Percentiles rank a stretch among this genome's conserved stretches.
Evolutionary conservation across 2,329 filamentous ascomycete species (phyloP).

Genomic region (Xylariaceae sp.): DNA sequence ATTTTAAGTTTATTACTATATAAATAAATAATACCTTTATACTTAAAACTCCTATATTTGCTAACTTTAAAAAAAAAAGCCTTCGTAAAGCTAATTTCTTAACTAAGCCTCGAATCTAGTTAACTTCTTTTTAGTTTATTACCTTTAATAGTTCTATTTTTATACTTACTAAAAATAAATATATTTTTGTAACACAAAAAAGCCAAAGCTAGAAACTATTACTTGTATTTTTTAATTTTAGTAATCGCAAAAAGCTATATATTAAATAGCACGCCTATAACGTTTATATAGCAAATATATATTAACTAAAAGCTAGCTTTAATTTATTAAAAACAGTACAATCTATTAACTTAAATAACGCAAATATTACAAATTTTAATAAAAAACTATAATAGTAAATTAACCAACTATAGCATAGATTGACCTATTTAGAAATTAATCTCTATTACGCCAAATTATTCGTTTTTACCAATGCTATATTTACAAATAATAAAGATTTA

Average conservation of each 20-base stretch:
- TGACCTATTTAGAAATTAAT: background rate
- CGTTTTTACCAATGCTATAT: background rate
- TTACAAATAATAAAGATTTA: slow-evolving; percentile 1
- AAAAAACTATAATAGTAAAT: background rate
- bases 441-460: background rate
- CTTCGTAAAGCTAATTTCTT: background rate
- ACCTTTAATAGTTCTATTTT: background rate
- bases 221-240: background rate
- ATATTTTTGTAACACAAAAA: background rate
- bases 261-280: background rate
- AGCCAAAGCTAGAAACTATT: background rate
- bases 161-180: background rate
- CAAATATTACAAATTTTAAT: background rate
- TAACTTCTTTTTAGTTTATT: background rate
- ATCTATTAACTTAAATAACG: background rate
- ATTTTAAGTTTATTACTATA: background rate
- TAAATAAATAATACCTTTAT: background rate
- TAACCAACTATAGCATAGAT: background rate
- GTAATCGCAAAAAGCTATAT: background rate
- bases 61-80: background rate
- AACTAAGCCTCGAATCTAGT: background rate
- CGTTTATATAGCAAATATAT: background rate
- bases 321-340: slow-evolving; percentile 1
- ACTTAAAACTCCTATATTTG: background rate
- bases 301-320: slow-evolving; percentile 2